These are phyloP conservation scores for Apophysomyces elegans DNA, from an alignment of 371 early-diverging fungal species.

Conservation along the genomic window DNA sequence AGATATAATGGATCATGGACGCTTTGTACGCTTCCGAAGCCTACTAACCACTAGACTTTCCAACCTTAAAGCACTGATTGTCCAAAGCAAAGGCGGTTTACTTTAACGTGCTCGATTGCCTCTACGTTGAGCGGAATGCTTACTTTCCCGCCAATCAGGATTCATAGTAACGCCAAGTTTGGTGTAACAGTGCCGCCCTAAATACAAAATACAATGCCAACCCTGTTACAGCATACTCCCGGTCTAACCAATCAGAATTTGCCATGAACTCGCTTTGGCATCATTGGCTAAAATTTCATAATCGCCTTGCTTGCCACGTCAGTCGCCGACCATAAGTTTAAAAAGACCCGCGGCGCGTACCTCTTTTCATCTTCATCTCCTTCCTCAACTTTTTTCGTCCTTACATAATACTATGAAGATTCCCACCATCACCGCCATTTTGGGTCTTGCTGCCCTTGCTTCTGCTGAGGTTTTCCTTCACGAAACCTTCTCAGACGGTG, in stretches of 20 bases:
- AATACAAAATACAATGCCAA: not conserved
- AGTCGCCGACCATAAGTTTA: constrained; percentile 2
- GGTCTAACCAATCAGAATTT: not conserved
- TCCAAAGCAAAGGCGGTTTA: too few relatives aligned
- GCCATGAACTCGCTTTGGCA: constrained; percentile 5
- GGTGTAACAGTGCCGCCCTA: not conserved
- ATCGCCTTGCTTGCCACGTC: constrained; percentile 9
- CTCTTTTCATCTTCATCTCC: constrained; percentile 4
- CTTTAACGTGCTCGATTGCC: too few relatives aligned
- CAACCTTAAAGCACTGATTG: too few relatives aligned
- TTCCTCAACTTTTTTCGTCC: constrained; percentile 15
- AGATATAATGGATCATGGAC: too few relatives aligned
- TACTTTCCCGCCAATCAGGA: too few relatives aligned
- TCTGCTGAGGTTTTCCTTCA: constrained; percentile 82
- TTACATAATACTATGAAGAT: constrained; percentile 53
- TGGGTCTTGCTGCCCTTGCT: constrained; percentile 69
- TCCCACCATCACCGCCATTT: constrained; percentile 58
- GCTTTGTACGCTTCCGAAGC: too few relatives aligned
- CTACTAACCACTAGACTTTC: too few relatives aligned
- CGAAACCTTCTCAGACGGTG: constrained; percentile 81
- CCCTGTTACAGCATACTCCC: not conserved
- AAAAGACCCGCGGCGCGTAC: constrained; percentile 3
- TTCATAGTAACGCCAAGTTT: too few relatives aligned
- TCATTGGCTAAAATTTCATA: constrained; percentile 3
- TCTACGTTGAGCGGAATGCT: too few relatives aligned